Evolutionary conservation across 2,329 filamentous ascomycete genomes (phyloP).

Genomic region (Fusarium pseudonygamai): DNA sequence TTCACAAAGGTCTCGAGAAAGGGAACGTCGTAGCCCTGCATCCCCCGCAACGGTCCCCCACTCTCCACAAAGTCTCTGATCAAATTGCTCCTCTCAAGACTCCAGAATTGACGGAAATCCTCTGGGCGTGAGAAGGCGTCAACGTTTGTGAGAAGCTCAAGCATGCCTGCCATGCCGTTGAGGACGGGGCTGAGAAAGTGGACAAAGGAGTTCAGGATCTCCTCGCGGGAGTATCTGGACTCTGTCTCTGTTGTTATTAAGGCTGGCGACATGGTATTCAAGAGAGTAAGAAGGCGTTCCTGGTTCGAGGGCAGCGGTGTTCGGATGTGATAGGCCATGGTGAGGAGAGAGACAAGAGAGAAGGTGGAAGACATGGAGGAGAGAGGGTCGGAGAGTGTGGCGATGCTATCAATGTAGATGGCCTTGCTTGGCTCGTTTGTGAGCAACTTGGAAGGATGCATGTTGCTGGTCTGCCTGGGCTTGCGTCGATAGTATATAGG

Average conservation of each 20-base stretch:
- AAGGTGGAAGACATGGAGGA: constrained; percentile 44
- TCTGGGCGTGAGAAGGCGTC: constrained; percentile 46
- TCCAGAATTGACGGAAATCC: constrained; percentile 50
- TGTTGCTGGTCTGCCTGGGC: constrained; percentile 6
- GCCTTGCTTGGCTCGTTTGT: constrained; percentile 32
- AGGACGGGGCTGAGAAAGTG: constrained; percentile 47
- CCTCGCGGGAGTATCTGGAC: constrained; percentile 37
- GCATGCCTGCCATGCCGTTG: constrained; percentile 48
- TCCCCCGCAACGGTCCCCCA: constrained; percentile 34
- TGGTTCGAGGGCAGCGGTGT: constrained; percentile 40
- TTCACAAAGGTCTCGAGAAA: constrained; percentile 42
- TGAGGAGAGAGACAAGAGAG: constrained; percentile 48
- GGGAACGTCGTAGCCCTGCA: constrained; percentile 41
- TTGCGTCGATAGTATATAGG: constrained; percentile 1
- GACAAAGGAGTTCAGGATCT: constrained; percentile 46
- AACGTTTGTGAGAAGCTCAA: constrained; percentile 46
- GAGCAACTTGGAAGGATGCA: constrained; percentile 39
- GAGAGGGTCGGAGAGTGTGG: constrained; percentile 45
- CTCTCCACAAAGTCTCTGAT: constrained; percentile 47
- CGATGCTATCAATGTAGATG: constrained; percentile 44
- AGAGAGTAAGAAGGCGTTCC: constrained; percentile 47
- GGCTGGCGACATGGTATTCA: constrained; percentile 46
- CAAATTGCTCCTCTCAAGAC: constrained; percentile 46
- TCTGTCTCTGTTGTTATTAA: constrained; percentile 19
- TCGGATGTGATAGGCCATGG: constrained; percentile 46